Conservation (phyloP, 768 basidiomycete species). For the Hortiboletus flavorubellus region DNA sequence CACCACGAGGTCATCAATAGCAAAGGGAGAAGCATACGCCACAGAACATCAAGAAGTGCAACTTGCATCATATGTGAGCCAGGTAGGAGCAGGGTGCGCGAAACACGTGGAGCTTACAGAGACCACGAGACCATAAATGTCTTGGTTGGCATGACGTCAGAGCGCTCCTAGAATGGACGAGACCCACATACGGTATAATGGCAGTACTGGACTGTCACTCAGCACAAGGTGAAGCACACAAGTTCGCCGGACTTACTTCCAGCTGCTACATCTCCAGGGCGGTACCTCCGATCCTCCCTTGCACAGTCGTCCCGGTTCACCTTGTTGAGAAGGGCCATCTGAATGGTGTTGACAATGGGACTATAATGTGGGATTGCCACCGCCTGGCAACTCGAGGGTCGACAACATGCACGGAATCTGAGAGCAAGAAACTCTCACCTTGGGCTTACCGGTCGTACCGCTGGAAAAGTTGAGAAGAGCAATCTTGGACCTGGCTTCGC, state of each 20-base stretch:
- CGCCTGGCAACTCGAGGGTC: conserved; percentile 38
- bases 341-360: conserved; percentile 62
- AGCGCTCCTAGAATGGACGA: not conserved
- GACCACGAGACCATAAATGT: conserved; percentile 59
- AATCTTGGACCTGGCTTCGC: conserved; percentile 57
- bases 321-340: conserved; percentile 51
- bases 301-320: conserved; percentile 37
- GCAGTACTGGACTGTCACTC: conserved; percentile 41
- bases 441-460: conserved; percentile 62
- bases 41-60: conserved; percentile 52
- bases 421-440: conserved; percentile 9
- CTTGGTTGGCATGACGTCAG: conserved; percentile 31
- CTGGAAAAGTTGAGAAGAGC: conserved; percentile 74
- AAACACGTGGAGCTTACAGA: conserved; percentile 36
- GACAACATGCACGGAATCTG: not conserved
- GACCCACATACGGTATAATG: conserved; percentile 52
- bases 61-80: conserved; percentile 28
- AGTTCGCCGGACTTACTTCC: conserved; percentile 44
- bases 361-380: conserved; percentile 65
- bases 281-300: conserved; percentile 39
- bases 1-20: not conserved
- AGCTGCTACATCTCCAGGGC: conserved; percentile 54
- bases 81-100: not conserved
- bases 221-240: not conserved
- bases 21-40: conserved; percentile 38